phyloP scores from a whole-genome alignment of 148 eudicot species.

The Euryodendron excelsum region DNA sequence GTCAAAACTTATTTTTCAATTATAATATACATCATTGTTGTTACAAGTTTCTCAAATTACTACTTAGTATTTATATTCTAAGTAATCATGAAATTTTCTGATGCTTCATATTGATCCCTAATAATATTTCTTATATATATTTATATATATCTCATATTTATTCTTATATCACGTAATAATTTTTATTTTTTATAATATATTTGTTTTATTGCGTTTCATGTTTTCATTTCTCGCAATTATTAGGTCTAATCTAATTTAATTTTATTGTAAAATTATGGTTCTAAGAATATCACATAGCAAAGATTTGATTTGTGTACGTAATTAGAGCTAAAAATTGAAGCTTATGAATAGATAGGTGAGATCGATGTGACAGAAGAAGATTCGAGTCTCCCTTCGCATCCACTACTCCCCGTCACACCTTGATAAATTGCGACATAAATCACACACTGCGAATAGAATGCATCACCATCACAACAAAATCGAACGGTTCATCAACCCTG shows the following conservation, averaged over 20 bases:
- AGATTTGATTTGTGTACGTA: too few species aligned
- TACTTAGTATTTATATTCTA: too few species aligned
- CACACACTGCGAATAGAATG: neutral
- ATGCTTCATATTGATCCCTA: neutral
- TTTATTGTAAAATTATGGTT: too few species aligned
- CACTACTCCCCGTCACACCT: neutral
- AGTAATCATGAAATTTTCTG: neutral
- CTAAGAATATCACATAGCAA: too few species aligned
- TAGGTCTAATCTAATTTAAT: too few species aligned
- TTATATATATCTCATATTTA: too few species aligned
- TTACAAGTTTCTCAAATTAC: too few species aligned
- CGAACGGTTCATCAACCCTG: neutral
- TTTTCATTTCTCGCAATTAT: too few species aligned
- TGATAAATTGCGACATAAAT: neutral
- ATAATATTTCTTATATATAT: too few species aligned
- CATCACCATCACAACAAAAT: neutral
- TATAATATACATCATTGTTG: neutral
- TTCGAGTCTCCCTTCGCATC: neutral
- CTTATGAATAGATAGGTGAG: neutral
- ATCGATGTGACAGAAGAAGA: neutral
- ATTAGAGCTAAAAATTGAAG: neutral
- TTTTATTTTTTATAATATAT: too few species aligned
- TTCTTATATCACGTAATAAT: too few species aligned
- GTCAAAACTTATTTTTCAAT: neutral
- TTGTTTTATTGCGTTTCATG: too few species aligned